A percentile compares a stretch with the other conserved stretches of the same genome.
Conservation (phyloP, 2,329 filamentous ascomycete genomes). For the Magnaporthiopsis incrustans region DNA sequence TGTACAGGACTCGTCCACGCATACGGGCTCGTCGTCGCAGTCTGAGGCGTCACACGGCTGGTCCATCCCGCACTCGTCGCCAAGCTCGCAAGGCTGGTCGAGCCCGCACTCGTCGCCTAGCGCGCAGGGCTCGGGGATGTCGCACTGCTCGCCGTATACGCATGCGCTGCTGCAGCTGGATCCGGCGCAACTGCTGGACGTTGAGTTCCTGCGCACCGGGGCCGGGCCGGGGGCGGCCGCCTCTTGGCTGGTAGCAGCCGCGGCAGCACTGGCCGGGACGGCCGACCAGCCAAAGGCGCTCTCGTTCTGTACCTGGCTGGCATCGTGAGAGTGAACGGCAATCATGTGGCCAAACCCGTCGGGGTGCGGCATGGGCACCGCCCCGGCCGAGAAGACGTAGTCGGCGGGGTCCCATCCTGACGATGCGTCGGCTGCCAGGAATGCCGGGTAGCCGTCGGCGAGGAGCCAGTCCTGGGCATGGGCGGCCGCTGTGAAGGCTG, state of each 20-base stretch:
- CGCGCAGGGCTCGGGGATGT: slow-evolving; percentile 1
- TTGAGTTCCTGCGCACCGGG: background rate
- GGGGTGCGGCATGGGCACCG: background rate
- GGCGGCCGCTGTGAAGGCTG: background rate
- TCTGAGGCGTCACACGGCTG: slow-evolving; percentile 14
- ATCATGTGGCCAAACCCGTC: background rate
- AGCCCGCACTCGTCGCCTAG: slow-evolving; percentile 2
- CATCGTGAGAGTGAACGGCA: too few relatives aligned
- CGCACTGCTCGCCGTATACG: background rate
- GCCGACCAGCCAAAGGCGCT: background rate
- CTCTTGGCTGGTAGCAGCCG: background rate
- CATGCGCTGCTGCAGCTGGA: background rate
- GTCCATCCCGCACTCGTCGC: slow-evolving; percentile 11
- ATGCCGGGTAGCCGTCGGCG: background rate
- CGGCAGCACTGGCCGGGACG: background rate
- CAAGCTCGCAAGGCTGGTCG: background rate
- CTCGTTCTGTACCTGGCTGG: background rate
- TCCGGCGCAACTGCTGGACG: background rate
- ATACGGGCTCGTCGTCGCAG: slow-evolving; percentile 13
- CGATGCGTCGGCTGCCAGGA: background rate
- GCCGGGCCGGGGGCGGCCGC: background rate
- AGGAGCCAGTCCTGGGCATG: background rate
- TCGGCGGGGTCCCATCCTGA: background rate
- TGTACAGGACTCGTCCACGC: slow-evolving; percentile 14
- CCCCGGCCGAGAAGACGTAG: background rate